Percentiles rank a stretch among this genome's conserved stretches.
phyloP scores from a whole-genome alignment of 106 monocot genomes.

The Apostasia shenzhenica region DNA sequence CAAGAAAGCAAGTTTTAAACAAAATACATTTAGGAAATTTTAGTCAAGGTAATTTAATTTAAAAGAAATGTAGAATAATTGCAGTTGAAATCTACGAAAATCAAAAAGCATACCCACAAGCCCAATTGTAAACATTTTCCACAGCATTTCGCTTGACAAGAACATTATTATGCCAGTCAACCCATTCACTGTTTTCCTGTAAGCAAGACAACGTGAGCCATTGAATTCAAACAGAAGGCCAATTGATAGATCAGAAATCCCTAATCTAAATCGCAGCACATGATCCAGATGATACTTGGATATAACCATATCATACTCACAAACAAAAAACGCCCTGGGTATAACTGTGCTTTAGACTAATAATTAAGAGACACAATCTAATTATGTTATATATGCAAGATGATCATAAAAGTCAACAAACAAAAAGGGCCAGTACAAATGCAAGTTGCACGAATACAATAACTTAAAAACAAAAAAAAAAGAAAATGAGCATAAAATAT shows the following conservation, averaged over 20 bases:
- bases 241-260: too few species aligned
- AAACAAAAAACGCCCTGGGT: too few species aligned
- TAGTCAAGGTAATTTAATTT: neutral
- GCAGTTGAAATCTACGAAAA: neutral
- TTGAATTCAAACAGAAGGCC: too few species aligned
- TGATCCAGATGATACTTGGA: neutral
- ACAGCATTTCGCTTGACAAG: slow-evolving; percentile 40
- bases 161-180: slow-evolving; percentile 14
- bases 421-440: too few species aligned
- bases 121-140: slow-evolving; percentile 75
- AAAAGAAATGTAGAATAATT: neutral
- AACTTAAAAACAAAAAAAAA: too few species aligned
- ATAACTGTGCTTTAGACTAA: too few species aligned
- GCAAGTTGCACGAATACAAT: too few species aligned
- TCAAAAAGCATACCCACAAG: slow-evolving; percentile 56
- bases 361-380: too few species aligned
- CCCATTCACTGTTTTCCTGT: slow-evolving; percentile 46
- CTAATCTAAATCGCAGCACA: neutral
- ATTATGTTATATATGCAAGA: too few species aligned
- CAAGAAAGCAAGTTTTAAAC: neutral
- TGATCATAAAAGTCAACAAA: too few species aligned
- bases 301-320: too few species aligned
- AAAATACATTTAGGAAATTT: neutral
- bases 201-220: neutral
- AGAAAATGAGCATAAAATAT: too few species aligned